Base-by-base conservation (phyloP, 495 filamentous ascomycete species). In the Neurospora sp. region DNA sequence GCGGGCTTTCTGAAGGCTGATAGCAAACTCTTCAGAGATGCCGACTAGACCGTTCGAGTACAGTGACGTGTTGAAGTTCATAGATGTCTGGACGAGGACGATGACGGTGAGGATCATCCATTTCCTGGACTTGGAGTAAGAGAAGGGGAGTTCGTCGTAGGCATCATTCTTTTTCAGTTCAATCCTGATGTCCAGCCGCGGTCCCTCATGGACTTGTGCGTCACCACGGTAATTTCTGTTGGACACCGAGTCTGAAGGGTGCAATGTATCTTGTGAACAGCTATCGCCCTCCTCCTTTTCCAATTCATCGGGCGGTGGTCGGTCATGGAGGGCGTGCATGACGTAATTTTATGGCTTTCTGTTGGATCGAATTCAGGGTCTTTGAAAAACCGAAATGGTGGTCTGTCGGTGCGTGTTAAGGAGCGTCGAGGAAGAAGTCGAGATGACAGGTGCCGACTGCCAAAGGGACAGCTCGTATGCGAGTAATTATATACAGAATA, bases 21-120 rank as follows among this genome's bases (percentile, higher is more conserved):
- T 88, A 17, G 82, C 68, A 78, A 91, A 94, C 44, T 91, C 79
- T 59, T 88, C 80, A 1, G 87, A 83, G 71, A 94, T 86, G 7
- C 87, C 87, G 0, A 74, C 74, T 14, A 93, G 79, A 16, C 86
- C 91, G 76, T 91, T 92, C 44, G 89, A 84, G 80, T 92, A 94
- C 12, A 93, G 85, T 40, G 87, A 89, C 10, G 90, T 90, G 83
- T 94, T 94, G 84, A 94, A 92, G 83, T 94, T 94, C 92, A 94
- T 94, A 5, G 91, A 93, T 69, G 90, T 88, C 75, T 94, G 92
- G 8, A 94, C 90, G 48, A 86, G 78, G 82, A 93, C 93, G 78
- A 94, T 90, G 73, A 93, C 86, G 37, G 84, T 86, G 48, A 94
- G 85, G 76, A 94, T 91, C 69, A 78, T 86, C 91, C 91, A 94